These are phyloP conservation scores for Flaveria bidentis DNA, from an alignment of 129 eudicot species.

Conservation along the genomic window DNA sequence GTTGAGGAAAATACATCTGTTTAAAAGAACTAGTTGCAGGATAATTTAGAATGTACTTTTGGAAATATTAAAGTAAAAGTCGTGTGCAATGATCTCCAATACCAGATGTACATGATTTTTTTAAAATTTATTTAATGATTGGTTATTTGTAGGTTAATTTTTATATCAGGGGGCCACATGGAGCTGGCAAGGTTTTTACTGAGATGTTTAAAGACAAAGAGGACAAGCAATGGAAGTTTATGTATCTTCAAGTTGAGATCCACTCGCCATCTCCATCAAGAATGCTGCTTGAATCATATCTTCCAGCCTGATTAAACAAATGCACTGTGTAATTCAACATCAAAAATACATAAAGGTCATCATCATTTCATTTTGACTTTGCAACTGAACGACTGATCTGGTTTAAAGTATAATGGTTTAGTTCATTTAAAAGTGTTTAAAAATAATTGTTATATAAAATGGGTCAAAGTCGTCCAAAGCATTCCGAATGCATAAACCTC, in stretches of 20 bases:
- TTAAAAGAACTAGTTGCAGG: not conserved
- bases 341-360: constrained; percentile 20
- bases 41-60: not conserved
- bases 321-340: constrained; percentile 17
- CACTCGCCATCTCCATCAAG: constrained; percentile 68
- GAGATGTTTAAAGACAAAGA: constrained; percentile 88
- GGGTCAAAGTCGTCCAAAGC: not conserved
- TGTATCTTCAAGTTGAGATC: constrained; percentile 77
- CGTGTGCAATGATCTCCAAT: not conserved
- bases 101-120: not conserved
- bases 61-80: not conserved
- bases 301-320: constrained; percentile 57
- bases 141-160: constrained; percentile 59
- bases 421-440: not conserved
- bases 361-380: not conserved
- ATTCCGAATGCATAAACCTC: not conserved
- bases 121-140: not conserved
- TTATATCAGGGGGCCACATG: constrained; percentile 87
- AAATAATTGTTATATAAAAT: not conserved
- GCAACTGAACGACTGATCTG: not conserved
- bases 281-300: constrained; percentile 81
- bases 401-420: not conserved
- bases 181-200: constrained; percentile 69
- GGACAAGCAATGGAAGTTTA: constrained; percentile 90
- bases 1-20: not conserved